phyloP scores from a whole-genome alignment of 164 flowering plant genomes.

The Dillenia turbinata region DNA sequence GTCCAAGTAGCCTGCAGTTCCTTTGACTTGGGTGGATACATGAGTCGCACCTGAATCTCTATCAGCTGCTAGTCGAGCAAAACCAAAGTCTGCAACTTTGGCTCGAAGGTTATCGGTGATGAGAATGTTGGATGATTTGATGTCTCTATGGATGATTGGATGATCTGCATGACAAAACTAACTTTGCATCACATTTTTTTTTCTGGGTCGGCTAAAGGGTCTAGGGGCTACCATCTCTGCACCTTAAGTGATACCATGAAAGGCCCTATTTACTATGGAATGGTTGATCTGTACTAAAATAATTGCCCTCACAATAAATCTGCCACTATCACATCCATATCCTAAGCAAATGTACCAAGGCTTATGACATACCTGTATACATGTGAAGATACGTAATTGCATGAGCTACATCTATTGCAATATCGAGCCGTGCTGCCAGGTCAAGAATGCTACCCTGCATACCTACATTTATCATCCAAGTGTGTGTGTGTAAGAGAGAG shows the following conservation, averaged over 20 bases:
- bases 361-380: constrained; percentile 60
- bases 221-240: too few species aligned
- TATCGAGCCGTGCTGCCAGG: constrained; percentile 72
- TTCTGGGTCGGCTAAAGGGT: too few species aligned
- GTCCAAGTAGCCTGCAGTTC: constrained; percentile 97
- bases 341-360: too few species aligned
- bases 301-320: too few species aligned
- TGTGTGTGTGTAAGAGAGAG: neutral
- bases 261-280: too few species aligned
- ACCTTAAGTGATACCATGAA: too few species aligned
- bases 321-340: too few species aligned
- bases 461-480: constrained; percentile 38
- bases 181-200: too few species aligned
- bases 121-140: constrained; percentile 96
- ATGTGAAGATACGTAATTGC: constrained; percentile 95
- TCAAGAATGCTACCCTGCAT: constrained; percentile 57
- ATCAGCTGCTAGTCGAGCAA: constrained; percentile 80
- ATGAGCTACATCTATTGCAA: constrained; percentile 94
- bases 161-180: constrained; percentile 49
- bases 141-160: constrained; percentile 95
- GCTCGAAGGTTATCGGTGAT: constrained; percentile 79
- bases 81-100: constrained; percentile 95
- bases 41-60: constrained; percentile 74
- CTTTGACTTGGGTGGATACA: constrained; percentile 94
- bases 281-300: too few species aligned